phyloP scores from a whole-genome alignment of 306 rosid species.

The Malus sieversii region DNA sequence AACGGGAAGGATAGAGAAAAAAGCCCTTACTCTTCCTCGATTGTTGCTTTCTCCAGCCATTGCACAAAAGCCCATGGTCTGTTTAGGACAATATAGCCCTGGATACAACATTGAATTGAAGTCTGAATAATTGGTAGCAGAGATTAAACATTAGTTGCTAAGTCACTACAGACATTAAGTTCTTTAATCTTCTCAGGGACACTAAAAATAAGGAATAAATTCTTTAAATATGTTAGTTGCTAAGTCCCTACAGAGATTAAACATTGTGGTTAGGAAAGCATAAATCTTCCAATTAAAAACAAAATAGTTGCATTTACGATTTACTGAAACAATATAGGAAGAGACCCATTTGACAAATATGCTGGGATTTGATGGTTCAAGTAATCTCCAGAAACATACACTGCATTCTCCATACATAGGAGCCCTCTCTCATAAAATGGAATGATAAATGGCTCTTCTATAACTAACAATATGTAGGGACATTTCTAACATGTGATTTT shows the following conservation, averaged over 20 bases:
- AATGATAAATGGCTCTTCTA: not conserved
- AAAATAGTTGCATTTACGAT: too few species aligned
- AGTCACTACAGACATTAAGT: too few species aligned
- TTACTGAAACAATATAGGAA: too few species aligned
- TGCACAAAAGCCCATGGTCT: slow-evolving; percentile 99
- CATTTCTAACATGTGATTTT: not conserved
- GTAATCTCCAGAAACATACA: not conserved
- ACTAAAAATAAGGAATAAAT: not conserved
- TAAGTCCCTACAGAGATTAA: too few species aligned
- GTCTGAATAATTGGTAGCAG: not conserved
- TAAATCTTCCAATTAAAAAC: too few species aligned
- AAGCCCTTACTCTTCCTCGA: slow-evolving; percentile 67
- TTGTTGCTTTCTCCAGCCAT: slow-evolving; percentile 84
- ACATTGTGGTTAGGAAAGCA: too few species aligned
- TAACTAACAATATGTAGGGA: not conserved
- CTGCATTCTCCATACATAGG: not conserved
- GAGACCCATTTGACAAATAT: too few species aligned
- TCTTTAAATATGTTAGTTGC: too few species aligned
- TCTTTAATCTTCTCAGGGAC: too few species aligned
- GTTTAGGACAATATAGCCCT: slow-evolving; percentile 89
- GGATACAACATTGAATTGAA: slow-evolving; percentile 15
- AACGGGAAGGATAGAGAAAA: not conserved
- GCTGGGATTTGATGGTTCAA: not conserved
- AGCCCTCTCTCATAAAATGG: not conserved
- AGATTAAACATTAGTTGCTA: too few species aligned